These are phyloP conservation scores for Beta macrorhiza DNA, from an alignment of 179 eudicot species.

Conservation along the genomic window DNA sequence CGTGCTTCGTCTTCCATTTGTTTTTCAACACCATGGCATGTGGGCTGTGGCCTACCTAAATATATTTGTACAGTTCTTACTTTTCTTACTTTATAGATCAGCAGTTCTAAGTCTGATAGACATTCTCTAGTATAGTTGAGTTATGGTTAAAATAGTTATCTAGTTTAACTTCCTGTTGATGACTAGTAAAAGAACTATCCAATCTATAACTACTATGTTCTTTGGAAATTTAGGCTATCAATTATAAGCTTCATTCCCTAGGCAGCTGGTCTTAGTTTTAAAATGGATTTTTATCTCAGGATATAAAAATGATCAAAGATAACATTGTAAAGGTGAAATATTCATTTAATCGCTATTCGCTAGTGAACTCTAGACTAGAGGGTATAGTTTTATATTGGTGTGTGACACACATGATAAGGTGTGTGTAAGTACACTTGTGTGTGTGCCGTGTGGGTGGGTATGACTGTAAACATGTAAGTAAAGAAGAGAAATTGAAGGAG, in stretches of 20 bases:
- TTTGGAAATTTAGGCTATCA: neutral
- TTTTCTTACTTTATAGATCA: neutral
- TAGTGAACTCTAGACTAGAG: neutral
- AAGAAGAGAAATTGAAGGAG: neutral
- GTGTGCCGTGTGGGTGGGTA: neutral
- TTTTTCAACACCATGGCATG: neutral
- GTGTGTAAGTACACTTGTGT: neutral
- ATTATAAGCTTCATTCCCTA: neutral
- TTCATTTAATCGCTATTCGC: neutral
- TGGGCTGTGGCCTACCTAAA: neutral
- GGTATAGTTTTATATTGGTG: neutral
- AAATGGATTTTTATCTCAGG: neutral
- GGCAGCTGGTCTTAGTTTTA: neutral
- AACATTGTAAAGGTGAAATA: neutral
- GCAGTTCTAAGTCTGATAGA: neutral
- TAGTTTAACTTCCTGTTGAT: neutral
- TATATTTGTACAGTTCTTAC: neutral
- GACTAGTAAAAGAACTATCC: neutral
- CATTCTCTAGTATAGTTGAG: neutral
- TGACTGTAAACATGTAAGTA: neutral
- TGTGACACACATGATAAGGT: neutral
- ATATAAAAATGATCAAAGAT: neutral
- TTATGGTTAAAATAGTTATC: neutral
- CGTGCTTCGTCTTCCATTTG: neutral
- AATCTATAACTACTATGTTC: neutral